Conservation (phyloP, 208 protist species). For the Acanthamoeba castellanii region DNA sequence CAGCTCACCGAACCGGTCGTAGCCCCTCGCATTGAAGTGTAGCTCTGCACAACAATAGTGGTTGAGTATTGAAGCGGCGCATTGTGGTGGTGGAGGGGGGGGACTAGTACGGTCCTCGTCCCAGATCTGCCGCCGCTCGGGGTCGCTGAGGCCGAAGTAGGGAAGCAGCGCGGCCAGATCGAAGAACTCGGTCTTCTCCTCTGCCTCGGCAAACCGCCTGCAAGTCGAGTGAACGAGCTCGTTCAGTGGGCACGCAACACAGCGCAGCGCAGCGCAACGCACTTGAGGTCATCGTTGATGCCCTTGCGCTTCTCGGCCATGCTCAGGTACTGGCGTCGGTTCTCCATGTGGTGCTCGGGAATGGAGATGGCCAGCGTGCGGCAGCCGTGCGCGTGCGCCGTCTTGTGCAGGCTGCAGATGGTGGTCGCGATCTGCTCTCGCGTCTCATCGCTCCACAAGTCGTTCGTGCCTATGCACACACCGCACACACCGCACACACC, state of each 20-base stretch:
- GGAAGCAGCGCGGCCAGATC: background rate
- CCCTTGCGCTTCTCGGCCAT: conserved; percentile 15
- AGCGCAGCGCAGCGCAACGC: no score
- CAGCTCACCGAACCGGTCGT: background rate
- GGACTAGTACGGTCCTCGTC: background rate
- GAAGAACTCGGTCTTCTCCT: background rate
- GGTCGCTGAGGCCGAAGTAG: background rate
- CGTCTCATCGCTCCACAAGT: background rate
- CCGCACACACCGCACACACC: no score
- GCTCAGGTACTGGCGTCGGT: background rate
- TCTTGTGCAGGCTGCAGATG: background rate
- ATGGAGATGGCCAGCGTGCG: conserved; percentile 12
- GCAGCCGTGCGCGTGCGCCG: background rate
- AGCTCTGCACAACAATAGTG: background rate
- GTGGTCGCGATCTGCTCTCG: background rate
- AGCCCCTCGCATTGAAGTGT: background rate
- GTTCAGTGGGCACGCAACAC: background rate
- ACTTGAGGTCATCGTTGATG: conserved; percentile 29
- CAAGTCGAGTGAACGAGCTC: no score
- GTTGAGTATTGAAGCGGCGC: no score
- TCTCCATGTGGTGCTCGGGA: conserved; percentile 16
- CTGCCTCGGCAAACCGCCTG: background rate
- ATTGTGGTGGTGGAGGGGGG: background rate
- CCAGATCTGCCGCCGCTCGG: background rate
- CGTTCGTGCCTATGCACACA: background rate